A percentile compares a stretch with the other conserved stretches of the same genome.
Evolutionary conservation across 768 basidiomycete species (phyloP).

Genomic region (Termitomyces sp.): DNA sequence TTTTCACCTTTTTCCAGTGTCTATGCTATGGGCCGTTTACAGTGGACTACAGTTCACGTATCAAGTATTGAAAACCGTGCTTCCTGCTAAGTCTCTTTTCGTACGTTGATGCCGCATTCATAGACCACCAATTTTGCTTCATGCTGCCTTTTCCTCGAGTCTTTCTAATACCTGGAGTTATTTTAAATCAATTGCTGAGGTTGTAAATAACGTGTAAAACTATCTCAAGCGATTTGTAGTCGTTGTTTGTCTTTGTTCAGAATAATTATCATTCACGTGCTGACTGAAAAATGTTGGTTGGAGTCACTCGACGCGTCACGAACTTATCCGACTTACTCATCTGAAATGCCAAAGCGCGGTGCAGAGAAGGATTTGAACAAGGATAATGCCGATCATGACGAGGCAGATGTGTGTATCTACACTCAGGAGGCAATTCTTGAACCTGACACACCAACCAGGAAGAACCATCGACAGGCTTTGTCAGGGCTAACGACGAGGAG

Average conservation of each 20-base stretch:
- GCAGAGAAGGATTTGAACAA: conserved; percentile 70
- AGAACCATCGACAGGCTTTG: conserved; percentile 35
- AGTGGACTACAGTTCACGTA: conserved; percentile 48
- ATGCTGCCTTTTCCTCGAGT: neutral
- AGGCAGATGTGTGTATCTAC: conserved; percentile 22
- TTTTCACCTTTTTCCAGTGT: conserved; percentile 35
- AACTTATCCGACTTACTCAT: neutral
- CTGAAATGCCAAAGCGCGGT: conserved; percentile 48
- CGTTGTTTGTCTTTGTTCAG: neutral
- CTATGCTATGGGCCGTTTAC: conserved; percentile 57
- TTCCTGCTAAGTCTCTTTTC: conserved; percentile 39
- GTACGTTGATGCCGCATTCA: conserved; percentile 25
- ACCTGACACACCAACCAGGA: conserved; percentile 26
- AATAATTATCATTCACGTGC: conserved; percentile 8
- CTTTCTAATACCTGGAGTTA: neutral
- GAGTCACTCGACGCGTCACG: conserved; percentile 5
- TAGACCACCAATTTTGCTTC: conserved; percentile 3
- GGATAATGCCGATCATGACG: conserved; percentile 41
- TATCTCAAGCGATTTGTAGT: neutral
- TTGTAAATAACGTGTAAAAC: conserved; percentile 13
- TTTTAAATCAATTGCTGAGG: conserved; percentile 2
- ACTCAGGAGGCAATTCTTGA: neutral
- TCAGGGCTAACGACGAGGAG: conserved; percentile 7
- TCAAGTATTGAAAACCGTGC: conserved; percentile 40
- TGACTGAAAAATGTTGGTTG: conserved; percentile 1